Conservation (phyloP, 1,284 basidiomycete species). For the Leucoagaricus sp. region DNA sequence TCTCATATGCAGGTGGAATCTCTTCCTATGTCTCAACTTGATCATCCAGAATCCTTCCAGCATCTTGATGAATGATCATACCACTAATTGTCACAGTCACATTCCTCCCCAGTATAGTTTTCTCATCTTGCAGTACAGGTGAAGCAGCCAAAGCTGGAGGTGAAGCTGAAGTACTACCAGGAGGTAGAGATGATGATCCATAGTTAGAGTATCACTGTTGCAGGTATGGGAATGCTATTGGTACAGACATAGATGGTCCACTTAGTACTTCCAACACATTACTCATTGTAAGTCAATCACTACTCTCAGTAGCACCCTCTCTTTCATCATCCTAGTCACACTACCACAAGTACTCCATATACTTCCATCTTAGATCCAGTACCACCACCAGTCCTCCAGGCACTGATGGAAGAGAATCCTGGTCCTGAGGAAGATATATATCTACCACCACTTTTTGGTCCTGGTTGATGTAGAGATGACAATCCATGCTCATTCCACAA, state of each 20-base stretch:
- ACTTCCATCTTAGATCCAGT: neutral
- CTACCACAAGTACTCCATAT: neutral
- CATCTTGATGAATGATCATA: slow-evolving; percentile 16
- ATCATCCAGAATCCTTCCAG: slow-evolving; percentile 5
- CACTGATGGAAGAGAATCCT: neutral
- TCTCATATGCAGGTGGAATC: slow-evolving; percentile 18
- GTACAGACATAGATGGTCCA: neutral
- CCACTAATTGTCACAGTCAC: neutral
- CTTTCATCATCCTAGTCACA: no score
- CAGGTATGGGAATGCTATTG: no score
- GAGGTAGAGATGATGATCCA: neutral
- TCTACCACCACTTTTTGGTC: no score
- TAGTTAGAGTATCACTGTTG: neutral
- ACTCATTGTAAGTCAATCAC: no score
- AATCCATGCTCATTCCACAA: no score
- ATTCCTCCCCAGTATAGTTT: neutral
- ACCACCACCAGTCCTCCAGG: no score
- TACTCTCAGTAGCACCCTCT: no score
- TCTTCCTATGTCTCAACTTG: neutral
- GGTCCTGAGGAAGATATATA: no score
- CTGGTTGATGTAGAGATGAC: no score
- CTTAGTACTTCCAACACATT: neutral
- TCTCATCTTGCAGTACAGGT: no score
- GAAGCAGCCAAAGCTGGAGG: no score
- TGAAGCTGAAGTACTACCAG: no score